phyloP scores from a whole-genome alignment of 2,329 filamentous ascomycete genomes.

The Pyricularia sp. region DNA sequence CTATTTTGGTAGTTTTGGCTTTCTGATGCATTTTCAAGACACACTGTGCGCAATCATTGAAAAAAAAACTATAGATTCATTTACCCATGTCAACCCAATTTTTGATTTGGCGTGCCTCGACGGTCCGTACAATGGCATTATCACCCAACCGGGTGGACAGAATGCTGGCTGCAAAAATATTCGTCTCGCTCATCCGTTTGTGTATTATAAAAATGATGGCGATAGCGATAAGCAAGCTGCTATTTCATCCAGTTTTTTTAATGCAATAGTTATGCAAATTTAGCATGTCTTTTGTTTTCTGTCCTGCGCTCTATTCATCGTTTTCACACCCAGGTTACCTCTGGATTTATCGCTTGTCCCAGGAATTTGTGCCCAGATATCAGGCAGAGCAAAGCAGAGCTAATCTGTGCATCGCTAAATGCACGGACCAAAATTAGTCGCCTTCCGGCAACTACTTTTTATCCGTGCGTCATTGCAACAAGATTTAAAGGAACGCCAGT shows the following conservation, averaged over 20 bases:
- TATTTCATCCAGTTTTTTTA: neutral
- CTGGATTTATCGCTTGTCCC: neutral
- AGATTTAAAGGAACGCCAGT: neutral
- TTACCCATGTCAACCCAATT: neutral
- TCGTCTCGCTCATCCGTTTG: neutral
- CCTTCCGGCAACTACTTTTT: neutral
- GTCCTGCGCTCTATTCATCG: neutral
- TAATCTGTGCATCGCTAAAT: neutral
- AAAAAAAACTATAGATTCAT: neutral
- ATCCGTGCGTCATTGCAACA: neutral
- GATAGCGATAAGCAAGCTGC: neutral
- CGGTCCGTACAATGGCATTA: neutral
- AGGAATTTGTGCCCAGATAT: neutral
- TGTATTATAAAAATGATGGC: neutral
- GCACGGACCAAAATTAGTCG: neutral
- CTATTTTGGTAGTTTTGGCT: neutral
- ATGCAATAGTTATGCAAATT: neutral
- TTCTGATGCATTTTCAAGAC: neutral
- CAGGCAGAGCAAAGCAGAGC: neutral
- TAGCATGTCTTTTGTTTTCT: neutral
- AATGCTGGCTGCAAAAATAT: neutral
- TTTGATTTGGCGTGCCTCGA: neutral
- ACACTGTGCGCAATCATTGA: neutral
- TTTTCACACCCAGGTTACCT: neutral
- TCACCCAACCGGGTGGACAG: neutral